Conservation (phyloP, 2,329 filamentous ascomycete genomes). For the Pyrenochaeta sp. region DNA sequence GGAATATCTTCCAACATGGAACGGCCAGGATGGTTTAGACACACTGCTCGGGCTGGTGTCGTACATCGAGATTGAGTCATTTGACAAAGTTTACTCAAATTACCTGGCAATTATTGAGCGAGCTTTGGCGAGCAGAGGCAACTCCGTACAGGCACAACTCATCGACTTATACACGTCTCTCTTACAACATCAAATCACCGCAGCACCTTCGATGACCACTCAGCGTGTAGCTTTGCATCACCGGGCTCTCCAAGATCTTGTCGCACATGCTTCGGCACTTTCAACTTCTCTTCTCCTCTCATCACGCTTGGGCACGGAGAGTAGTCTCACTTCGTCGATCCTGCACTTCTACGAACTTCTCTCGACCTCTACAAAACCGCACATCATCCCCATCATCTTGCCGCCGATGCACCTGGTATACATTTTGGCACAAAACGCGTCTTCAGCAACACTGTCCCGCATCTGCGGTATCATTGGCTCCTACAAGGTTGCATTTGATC, state of each 20-base stretch:
- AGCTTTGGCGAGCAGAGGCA: constrained; percentile 47
- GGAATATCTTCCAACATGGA: constrained; percentile 48
- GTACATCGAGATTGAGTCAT: constrained; percentile 57
- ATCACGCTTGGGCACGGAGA: constrained; percentile 28
- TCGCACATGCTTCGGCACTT: constrained; percentile 41
- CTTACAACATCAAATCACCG: constrained; percentile 63
- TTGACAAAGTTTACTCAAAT: constrained; percentile 53
- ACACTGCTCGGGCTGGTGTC: constrained; percentile 62
- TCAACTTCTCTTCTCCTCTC: constrained; percentile 43
- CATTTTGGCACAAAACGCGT: constrained; percentile 72
- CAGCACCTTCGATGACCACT: constrained; percentile 37
- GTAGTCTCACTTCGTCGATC: constrained; percentile 58
- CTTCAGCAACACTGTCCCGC: constrained; percentile 70
- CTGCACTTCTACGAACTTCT: constrained; percentile 75
- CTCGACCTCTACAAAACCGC: constrained; percentile 48
- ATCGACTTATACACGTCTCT: constrained; percentile 73
- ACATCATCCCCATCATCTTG: constrained; percentile 69
- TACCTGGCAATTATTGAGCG: constrained; percentile 54
- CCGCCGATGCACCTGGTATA: constrained; percentile 75
- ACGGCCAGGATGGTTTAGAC: constrained; percentile 42
- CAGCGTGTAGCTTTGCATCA: constrained; percentile 49
- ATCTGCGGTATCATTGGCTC: constrained; percentile 73
- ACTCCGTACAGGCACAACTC: constrained; percentile 65
- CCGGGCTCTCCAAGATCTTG: constrained; percentile 45
- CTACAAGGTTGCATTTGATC: constrained; percentile 79